A percentile compares a stretch with the other conserved stretches of the same genome.
Conservation (phyloP, 1,139 yeast species). For the Pichia sp. region DNA sequence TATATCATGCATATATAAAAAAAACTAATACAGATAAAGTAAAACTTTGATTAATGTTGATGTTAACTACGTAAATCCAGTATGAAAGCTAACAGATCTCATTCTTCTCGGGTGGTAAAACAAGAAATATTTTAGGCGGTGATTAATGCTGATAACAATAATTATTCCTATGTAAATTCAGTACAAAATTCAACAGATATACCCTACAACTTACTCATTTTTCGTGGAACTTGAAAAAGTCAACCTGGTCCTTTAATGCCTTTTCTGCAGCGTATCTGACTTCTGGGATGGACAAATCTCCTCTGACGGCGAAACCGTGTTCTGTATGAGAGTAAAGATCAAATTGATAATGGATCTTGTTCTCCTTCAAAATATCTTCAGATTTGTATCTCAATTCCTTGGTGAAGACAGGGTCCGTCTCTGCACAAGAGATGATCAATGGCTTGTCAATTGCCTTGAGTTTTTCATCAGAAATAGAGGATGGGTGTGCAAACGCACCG, state of each 20-base stretch:
- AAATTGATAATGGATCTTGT: conserved; percentile 43
- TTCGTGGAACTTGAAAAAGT: conserved; percentile 37
- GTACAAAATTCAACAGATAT: too few relatives aligned
- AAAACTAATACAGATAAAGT: too few relatives aligned
- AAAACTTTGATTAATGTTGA: too few relatives aligned
- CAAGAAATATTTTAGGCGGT: too few relatives aligned
- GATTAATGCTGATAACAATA: too few relatives aligned
- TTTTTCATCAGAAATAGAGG: conserved; percentile 59
- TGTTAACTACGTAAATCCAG: too few relatives aligned
- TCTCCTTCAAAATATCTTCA: conserved; percentile 48
- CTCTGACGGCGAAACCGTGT: conserved; percentile 78
- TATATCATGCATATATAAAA: too few relatives aligned
- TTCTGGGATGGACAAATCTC: conserved; percentile 50
- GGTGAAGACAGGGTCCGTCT: conserved; percentile 56
- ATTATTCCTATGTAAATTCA: too few relatives aligned
- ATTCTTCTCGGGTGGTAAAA: too few relatives aligned
- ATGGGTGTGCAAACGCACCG: conserved; percentile 79
- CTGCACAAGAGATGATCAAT: conserved; percentile 64
- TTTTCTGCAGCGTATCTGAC: conserved; percentile 66
- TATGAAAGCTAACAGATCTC: too few relatives aligned
- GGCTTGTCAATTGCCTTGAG: conserved; percentile 54
- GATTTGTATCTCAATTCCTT: conserved; percentile 54
- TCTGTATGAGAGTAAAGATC: conserved; percentile 52
- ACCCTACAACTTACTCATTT: too few relatives aligned
- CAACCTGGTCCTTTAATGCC: conserved; percentile 51